Base-by-base conservation (phyloP, 1,139 yeast species). In the Barnettozyma hawaiiensis region DNA sequence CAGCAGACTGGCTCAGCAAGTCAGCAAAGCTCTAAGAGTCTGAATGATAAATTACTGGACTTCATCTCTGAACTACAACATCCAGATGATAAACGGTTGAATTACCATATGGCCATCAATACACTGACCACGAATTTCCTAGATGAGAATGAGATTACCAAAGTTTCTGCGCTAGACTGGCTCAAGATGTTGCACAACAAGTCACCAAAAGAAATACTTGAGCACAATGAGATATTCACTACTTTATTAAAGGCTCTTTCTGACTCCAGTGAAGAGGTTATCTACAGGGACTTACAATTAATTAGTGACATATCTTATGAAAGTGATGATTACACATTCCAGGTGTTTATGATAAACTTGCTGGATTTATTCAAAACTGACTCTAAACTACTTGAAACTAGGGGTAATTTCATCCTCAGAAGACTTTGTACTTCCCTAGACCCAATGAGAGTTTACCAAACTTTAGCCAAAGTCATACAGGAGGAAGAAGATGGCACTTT, bases 111-210 rank as follows among this genome's bases (percentile, higher is more conserved):
- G 3, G 72, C 81, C 5, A 78, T 81, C 28, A 79, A 77, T 47
- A 78, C 81, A 7, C 61, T 82, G 43, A 76, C 83, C 0, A 53
- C 76, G 27, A 85, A 81, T 51, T 77, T 82, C 47, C 63, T 76
- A 46, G 78, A 76, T 50, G 85, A 81, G 44, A 83, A 86, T 53
- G 96, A 87, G 50, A 78, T 82, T 28, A 85, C 97, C 0, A 71
- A 94, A 50, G 74, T 89, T 16, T 89, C 95, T 0, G 85, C 95
- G 16, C 67, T 94, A 37, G 96, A 90, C 52, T 94, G 98, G 98
- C 69, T 94, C 29, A 81, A 82, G 21, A 79, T 87, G 72, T 70
- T 94, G 37, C 94, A 90, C 57, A 74, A 79, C 27, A 81, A 81
- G 52, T 83, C 83, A 35, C 86, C 94, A 0, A 65, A 73, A 22